These are phyloP conservation scores for Sorghum bicolor DNA, from an alignment of 176 grass and related monocot genomes.

Conservation along the genomic window Sorghum_bicolor_NCBIv3 NC_012873.2:67204501-67205000, in stretches of 20 bases:
- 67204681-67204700: constrained; percentile 48
- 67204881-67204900: constrained; percentile 49
- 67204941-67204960: constrained; percentile 42
- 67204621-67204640: constrained; percentile 30
- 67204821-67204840: background rate
- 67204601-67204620: constrained; percentile 14
- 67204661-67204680: constrained; percentile 6
- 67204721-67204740: constrained; percentile 29
- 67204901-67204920: constrained; percentile 33
- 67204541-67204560: too few relatives aligned
- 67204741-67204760: background rate
- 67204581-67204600: constrained; percentile 46
- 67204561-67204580: too few relatives aligned
- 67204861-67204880: constrained; percentile 15
- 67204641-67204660: constrained; percentile 49
- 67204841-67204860: too few relatives aligned
- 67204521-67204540: too few relatives aligned
- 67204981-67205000: constrained; percentile 54
- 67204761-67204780: background rate
- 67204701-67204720: constrained; percentile 61
- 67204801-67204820: too few relatives aligned
- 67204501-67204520: too few relatives aligned
- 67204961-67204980: constrained; percentile 64
- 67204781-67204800: too few relatives aligned
- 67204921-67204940: constrained; percentile 29